Conservation (phyloP, 2,329 filamentous ascomycete species). For the Nemania sp. region DNA sequence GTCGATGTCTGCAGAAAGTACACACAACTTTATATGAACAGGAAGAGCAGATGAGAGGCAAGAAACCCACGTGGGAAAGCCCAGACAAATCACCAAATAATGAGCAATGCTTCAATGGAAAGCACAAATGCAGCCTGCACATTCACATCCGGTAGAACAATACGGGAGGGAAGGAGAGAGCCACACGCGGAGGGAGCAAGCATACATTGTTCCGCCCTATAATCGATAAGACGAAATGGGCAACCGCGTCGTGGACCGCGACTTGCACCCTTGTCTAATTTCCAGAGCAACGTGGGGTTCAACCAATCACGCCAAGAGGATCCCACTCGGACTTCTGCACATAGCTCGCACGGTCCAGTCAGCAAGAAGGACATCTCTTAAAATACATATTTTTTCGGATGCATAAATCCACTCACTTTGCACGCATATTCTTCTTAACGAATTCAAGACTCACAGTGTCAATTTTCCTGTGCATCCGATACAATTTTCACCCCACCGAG, state of each 20-base stretch:
- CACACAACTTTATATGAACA: slow-evolving; percentile 9
- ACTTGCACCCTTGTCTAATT: slow-evolving; percentile 40
- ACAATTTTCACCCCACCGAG: slow-evolving; percentile 38
- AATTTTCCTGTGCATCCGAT: neutral
- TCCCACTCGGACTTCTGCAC: slow-evolving; percentile 8
- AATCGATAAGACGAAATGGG: slow-evolving; percentile 30
- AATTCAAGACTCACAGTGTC: slow-evolving; percentile 14
- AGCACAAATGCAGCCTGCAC: neutral
- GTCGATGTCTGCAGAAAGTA: slow-evolving; percentile 34
- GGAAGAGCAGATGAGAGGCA: neutral
- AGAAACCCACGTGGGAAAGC: slow-evolving; percentile 3
- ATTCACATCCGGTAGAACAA: slow-evolving; percentile 13
- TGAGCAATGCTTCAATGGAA: slow-evolving; percentile 1
- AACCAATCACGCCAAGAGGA: neutral
- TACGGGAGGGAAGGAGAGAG: slow-evolving; percentile 16
- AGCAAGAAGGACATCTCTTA: neutral
- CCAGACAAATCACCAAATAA: slow-evolving; percentile 5
- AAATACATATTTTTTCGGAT: neutral
- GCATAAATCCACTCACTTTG: neutral
- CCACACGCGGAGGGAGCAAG: slow-evolving; percentile 18
- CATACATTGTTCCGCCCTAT: neutral
- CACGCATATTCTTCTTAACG: neutral
- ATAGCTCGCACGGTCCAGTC: too few species aligned
- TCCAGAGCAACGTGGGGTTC: slow-evolving; percentile 45
- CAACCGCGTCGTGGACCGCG: slow-evolving; percentile 49